These are phyloP conservation scores for Ramularia collo-cygni DNA, from an alignment of 2,329 filamentous ascomycete genomes.

Conservation along the genomic window DNA sequence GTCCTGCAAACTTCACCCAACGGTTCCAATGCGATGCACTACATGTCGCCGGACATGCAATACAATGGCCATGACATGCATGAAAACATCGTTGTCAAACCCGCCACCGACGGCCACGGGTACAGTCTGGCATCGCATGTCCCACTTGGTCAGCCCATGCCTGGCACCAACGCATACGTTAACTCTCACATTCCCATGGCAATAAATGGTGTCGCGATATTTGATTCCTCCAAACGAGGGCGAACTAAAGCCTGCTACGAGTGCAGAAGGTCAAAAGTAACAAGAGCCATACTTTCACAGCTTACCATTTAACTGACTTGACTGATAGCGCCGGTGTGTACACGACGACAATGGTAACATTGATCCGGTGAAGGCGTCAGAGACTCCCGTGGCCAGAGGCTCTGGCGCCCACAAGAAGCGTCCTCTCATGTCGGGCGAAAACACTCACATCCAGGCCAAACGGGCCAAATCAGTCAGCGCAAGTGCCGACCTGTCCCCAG, in stretches of 20 bases:
- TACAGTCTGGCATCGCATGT: slow-evolving; percentile 9
- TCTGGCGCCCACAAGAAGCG: slow-evolving; percentile 51
- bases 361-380: slow-evolving; percentile 57
- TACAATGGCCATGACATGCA: slow-evolving; percentile 17
- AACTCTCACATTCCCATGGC: slow-evolving; percentile 35
- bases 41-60: slow-evolving; percentile 12
- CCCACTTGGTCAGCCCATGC: slow-evolving; percentile 15
- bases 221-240: slow-evolving; percentile 33
- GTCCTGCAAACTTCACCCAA: slow-evolving; percentile 27
- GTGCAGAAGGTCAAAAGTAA: slow-evolving; percentile 61
- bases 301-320: neutral
- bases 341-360: slow-evolving; percentile 59
- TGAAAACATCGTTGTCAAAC: slow-evolving; percentile 24
- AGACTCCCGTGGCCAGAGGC: slow-evolving; percentile 53
- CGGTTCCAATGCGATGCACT: slow-evolving; percentile 9
- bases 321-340: slow-evolving; percentile 54
- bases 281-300: slow-evolving; percentile 15
- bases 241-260: slow-evolving; percentile 59
- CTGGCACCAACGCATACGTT: slow-evolving; percentile 29
- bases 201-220: slow-evolving; percentile 55
- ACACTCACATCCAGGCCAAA: slow-evolving; percentile 21
- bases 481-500: neutral
- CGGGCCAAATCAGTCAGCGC: slow-evolving; percentile 16
- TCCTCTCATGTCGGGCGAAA: slow-evolving; percentile 32
- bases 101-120: slow-evolving; percentile 3